phyloP scores from a whole-genome alignment of 345 rosid species.

The Hypericum perforatum region DNA sequence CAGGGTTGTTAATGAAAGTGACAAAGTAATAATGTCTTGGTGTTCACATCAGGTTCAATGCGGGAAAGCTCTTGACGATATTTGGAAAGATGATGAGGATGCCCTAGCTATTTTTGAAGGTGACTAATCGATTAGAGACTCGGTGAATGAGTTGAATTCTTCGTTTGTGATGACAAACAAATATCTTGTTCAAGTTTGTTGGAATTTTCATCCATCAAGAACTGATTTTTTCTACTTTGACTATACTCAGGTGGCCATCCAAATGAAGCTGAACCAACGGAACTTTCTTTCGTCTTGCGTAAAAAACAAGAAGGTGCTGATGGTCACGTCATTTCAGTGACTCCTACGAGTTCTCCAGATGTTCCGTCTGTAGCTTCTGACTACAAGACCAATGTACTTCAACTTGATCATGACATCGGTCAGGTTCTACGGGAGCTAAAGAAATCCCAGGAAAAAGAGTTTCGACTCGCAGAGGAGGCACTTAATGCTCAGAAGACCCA shows the following conservation, averaged over 20 bases:
- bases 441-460: constrained; percentile 54
- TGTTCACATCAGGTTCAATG: constrained; percentile 63
- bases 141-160: too few relatives aligned
- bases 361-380: constrained; percentile 29
- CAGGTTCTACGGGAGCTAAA: constrained; percentile 45
- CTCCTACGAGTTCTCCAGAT: constrained; percentile 13
- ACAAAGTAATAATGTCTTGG: too few relatives aligned
- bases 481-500: constrained; percentile 52
- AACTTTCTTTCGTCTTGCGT: too few relatives aligned
- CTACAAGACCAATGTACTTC: constrained; percentile 31
- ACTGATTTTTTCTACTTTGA: constrained; percentile 4
- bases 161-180: too few relatives aligned
- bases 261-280: constrained; percentile 19
- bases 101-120: constrained; percentile 32
- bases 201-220: neutral
- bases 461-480: constrained; percentile 46
- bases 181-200: neutral
- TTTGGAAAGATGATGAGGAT: constrained; percentile 41
- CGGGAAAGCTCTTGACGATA: constrained; percentile 43
- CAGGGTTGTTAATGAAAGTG: too few relatives aligned
- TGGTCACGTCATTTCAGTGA: constrained; percentile 21
- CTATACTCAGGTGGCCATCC: constrained; percentile 25
- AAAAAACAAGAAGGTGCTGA: constrained; percentile 12
- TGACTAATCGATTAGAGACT: constrained; percentile 14
- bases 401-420: constrained; percentile 55